Evolutionary conservation across 176 grass and related monocot species (phyloP), one percentile per base, ranked within the genome.

Genomic region (Eleusine coracana): DNA sequence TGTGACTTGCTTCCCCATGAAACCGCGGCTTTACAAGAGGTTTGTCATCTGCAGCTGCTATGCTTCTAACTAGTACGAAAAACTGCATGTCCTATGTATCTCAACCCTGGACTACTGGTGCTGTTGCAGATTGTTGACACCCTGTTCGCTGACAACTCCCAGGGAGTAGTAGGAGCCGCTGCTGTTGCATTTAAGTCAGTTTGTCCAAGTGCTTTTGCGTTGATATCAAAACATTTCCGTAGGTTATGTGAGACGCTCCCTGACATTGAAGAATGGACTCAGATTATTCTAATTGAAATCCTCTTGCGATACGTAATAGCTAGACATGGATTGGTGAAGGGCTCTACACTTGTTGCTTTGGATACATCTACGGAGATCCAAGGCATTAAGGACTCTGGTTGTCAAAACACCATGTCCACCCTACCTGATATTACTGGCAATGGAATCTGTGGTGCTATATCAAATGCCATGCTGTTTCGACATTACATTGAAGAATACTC

Each of bases 241-340:
- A 90, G 89, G 69, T 80, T 98, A 63, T 98, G 96, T 77, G 88
- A 95, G 77, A 92, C 82, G 41, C 85, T 98, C 61, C 96, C 96
- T 55, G 93, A 98, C 80, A 88, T 95, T 66, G 96, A 98, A 82
- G 96, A 98, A 68, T 95, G 96, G 96, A 80, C 87, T 44, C 91
- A 98, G 75, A 91, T 98, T 85, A 70, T 91, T 73, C 75, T 98
- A 17, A 92, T 89, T 60, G 92, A 98, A 44, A 95, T 95, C 65
- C 87, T 95, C 59, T 88, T 98, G 79, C 82, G 91, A 64, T 95
- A 98, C 79, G 81, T 89, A 13, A 88, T 95, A 76, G 96, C 96
- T 79, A 93, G 87, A 28, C 92, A 95, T 80, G 96, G 96, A 49
- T 88, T 98, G 65, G 96, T 88, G 20, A 98, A 94, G 85, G 93